These are phyloP conservation scores for Tetradesmus obliquus DNA, from an alignment of 139 green algal species.

Conservation along the genomic window DNA sequence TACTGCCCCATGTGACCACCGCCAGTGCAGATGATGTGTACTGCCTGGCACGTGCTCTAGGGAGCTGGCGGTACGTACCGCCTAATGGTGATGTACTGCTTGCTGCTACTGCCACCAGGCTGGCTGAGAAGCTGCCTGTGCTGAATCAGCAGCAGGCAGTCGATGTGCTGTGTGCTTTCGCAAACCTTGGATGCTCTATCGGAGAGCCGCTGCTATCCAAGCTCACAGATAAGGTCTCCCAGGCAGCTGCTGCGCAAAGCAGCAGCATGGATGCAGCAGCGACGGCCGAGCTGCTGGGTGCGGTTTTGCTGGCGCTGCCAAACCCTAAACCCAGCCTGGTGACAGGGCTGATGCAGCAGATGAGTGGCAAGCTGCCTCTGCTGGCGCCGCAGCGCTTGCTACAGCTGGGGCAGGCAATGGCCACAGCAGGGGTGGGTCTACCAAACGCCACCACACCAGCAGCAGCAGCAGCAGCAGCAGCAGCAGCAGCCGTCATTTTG, in stretches of 20 bases:
- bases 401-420: constrained; percentile 7
- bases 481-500: neutral
- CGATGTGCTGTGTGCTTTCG: constrained; percentile 34
- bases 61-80: neutral
- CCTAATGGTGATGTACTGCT: constrained; percentile 28
- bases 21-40: constrained; percentile 22
- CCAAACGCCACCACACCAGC: neutral
- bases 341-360: constrained; percentile 8
- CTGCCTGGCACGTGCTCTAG: neutral
- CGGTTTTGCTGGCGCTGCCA: neutral
- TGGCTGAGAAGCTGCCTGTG: constrained; percentile 38
- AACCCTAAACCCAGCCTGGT: neutral
- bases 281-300: constrained; percentile 7
- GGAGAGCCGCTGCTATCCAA: constrained; percentile 19
- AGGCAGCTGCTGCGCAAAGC: neutral
- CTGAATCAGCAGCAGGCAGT: constrained; percentile 4
- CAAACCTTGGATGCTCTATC: constrained; percentile 7
- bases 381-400: neutral
- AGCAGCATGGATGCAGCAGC: neutral
- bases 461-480: constrained; percentile 22
- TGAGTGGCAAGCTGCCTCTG: neutral
- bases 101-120: constrained; percentile 16
- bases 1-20: neutral
- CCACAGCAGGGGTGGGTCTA: neutral
- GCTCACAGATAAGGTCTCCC: neutral